A percentile compares a stretch with the other conserved stretches of the same genome.
Conservation (phyloP, 192 early-diverging fungal genomes). For the Coemansia sp. region DNA sequence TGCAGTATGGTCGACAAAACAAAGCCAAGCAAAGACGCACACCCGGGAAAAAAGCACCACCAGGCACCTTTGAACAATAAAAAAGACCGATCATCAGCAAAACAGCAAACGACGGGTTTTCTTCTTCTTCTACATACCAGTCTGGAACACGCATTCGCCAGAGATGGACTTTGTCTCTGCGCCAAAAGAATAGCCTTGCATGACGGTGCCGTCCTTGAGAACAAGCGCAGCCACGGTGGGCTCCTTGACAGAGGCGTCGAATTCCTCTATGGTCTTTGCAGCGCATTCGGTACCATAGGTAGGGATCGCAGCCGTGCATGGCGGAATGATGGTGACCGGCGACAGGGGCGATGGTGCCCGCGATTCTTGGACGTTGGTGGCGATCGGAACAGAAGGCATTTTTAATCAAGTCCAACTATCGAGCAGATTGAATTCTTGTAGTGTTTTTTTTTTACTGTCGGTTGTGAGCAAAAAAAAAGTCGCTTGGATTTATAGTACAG, state of each 20-base stretch:
- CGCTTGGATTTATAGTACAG: too few relatives aligned
- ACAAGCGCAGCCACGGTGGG: constrained; percentile 69
- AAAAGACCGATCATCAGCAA: too few relatives aligned
- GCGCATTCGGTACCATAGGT: constrained; percentile 43
- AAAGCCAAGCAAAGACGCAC: too few relatives aligned
- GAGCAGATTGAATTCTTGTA: neutral
- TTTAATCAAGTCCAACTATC: neutral
- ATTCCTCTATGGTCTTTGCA: constrained; percentile 46
- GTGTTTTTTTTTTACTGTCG: neutral
- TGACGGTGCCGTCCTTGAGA: constrained; percentile 83
- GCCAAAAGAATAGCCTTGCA: constrained; percentile 94
- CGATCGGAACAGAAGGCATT: constrained; percentile 51
- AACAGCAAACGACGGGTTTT: too few relatives aligned
- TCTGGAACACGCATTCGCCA: constrained; percentile 99
- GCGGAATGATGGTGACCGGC: constrained; percentile 32
- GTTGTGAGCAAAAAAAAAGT: neutral
- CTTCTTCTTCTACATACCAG: constrained; percentile 64
- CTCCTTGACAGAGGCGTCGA: constrained; percentile 27
- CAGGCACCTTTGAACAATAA: too few relatives aligned
- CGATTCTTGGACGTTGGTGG: constrained; percentile 53
- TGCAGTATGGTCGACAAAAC: too few relatives aligned
- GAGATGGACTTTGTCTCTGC: constrained; percentile 80
- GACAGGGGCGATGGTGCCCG: constrained; percentile 45
- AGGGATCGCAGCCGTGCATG: constrained; percentile 47
- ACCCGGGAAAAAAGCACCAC: too few relatives aligned